Evolutionary conservation across 2,329 filamentous ascomycete species (phyloP).

Genomic region (Pezicula radicicola): DNA sequence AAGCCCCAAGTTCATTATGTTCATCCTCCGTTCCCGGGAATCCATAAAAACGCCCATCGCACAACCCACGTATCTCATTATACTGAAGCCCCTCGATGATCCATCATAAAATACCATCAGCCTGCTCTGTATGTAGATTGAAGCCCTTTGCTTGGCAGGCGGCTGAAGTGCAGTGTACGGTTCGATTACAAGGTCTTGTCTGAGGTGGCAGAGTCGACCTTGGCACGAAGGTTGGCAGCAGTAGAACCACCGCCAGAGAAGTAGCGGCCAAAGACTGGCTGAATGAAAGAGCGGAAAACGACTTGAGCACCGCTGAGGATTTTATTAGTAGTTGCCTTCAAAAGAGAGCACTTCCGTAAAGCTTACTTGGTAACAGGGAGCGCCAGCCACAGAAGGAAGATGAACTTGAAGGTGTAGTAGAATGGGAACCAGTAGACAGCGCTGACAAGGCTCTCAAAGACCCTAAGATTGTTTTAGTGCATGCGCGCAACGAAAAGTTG

Average conservation of each 20-base stretch:
- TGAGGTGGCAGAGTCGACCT: slow-evolving; percentile 68
- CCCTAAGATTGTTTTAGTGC: slow-evolving; percentile 37
- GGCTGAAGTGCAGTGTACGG: background rate
- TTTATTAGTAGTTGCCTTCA: slow-evolving; percentile 14
- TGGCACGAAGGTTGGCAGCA: slow-evolving; percentile 82
- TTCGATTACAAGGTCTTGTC: slow-evolving; percentile 63
- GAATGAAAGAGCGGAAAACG: slow-evolving; percentile 93
- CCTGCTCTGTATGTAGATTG: slow-evolving; percentile 7
- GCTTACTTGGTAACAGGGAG: slow-evolving; percentile 90
- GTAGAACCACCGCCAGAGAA: slow-evolving; percentile 70
- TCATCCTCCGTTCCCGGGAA: slow-evolving; percentile 4
- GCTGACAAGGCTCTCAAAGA: slow-evolving; percentile 77
- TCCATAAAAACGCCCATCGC: slow-evolving; percentile 6
- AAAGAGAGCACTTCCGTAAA: background rate
- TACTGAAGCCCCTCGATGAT: background rate
- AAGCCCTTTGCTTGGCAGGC: slow-evolving; percentile 1
- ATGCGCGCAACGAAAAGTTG: background rate
- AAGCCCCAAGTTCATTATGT: slow-evolving; percentile 14
- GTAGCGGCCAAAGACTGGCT: slow-evolving; percentile 89
- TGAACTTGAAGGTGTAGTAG: slow-evolving; percentile 99
- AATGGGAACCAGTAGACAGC: slow-evolving; percentile 96
- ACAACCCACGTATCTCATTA: slow-evolving; percentile 2
- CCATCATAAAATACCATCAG: slow-evolving; percentile 2
- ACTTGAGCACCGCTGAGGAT: slow-evolving; percentile 80
- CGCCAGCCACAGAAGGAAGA: slow-evolving; percentile 95